Base-by-base conservation (phyloP, 2,329 filamentous ascomycete genomes). In the Pezicula neosporulosa region DNA sequence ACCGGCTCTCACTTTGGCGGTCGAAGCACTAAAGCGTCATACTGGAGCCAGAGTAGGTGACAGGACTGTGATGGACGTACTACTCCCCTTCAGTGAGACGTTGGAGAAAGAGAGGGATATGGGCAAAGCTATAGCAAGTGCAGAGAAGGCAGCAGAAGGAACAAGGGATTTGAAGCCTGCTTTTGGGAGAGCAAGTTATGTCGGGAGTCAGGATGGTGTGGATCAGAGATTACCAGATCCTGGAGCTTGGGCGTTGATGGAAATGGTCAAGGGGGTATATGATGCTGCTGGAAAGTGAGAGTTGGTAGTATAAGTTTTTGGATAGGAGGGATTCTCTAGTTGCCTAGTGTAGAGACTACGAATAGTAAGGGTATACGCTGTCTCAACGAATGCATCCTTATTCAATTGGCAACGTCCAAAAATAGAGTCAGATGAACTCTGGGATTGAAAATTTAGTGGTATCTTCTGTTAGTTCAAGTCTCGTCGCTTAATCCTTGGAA, bases 101-200 rank as follows among this genome's bases (percentile, higher is more conserved):
- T 48, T n/a, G 41, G 52, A 70, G 9, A 67, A 66, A 53, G 71
- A 68, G n/a, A 70, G 68, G 24, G 69, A 72, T 59, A 60, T 78
- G 49, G 70, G 70, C 21, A 68, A 72, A 55, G 77, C 77, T 27
- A 75, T 77, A 15, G 60, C 67, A 51, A 75, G 71, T 24, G 78
- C 77, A 16, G 68, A 72, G 43, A 65, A 70, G 37, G 77, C 77
- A 42, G 71, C 76, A 46, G 70, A 74, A 55, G 71, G 69, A 27
- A 82, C 78, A 27, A 76, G 73, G 56, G 75, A 73, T n/a, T 76
- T 81, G 75, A 73, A 76, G 59, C 76, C 78, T 36, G 78, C 72
- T 56, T 65, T 81, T 52, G 78, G 78, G 27, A 67, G 78, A 53
- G 77, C 77, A 27, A 77, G 79, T 38, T 82, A 82, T 56, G 55